Percentiles rank a stretch among this genome's conserved stretches.
These are phyloP conservation scores for Thymus mandschuricus DNA, from an alignment of 257 asterid species.

Conservation along the genomic window DNA sequence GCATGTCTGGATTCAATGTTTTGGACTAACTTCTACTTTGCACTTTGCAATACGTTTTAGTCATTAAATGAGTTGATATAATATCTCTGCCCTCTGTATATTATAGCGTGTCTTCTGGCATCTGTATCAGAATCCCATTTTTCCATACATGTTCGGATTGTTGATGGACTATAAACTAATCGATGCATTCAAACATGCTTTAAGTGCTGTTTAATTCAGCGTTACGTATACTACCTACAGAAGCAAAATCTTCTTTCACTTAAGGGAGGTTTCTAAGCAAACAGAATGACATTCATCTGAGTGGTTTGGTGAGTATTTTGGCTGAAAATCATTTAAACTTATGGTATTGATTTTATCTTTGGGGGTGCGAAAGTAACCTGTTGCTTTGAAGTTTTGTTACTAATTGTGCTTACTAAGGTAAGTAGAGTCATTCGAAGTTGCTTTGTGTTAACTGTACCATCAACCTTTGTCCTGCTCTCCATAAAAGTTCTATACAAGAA, in stretches of 20 bases:
- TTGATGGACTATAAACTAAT: neutral
- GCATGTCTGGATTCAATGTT: neutral
- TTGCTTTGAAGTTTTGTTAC: conserved; percentile 6
- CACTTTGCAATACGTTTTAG: conserved; percentile 4
- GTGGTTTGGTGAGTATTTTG: neutral
- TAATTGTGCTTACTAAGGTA: neutral
- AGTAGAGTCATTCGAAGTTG: neutral
- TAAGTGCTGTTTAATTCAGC: neutral
- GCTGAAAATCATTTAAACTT: neutral
- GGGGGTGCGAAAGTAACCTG: neutral
- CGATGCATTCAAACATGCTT: neutral
- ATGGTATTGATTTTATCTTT: neutral
- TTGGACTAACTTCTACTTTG: conserved; percentile 4
- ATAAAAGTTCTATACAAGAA: neutral
- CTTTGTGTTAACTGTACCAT: too few relatives aligned
- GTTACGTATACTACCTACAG: neutral
- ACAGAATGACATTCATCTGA: neutral
- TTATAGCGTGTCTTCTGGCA: neutral
- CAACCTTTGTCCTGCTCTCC: neutral
- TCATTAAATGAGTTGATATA: neutral
- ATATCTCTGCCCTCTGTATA: neutral
- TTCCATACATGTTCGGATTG: neutral
- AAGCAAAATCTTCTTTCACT: neutral
- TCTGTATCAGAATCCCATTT: neutral
- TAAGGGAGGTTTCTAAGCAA: neutral